Percentiles rank a stretch among this genome's conserved stretches.
Evolutionary conservation across 306 rosid species (phyloP).

Genomic region (Oemleria cerasiformis): DNA sequence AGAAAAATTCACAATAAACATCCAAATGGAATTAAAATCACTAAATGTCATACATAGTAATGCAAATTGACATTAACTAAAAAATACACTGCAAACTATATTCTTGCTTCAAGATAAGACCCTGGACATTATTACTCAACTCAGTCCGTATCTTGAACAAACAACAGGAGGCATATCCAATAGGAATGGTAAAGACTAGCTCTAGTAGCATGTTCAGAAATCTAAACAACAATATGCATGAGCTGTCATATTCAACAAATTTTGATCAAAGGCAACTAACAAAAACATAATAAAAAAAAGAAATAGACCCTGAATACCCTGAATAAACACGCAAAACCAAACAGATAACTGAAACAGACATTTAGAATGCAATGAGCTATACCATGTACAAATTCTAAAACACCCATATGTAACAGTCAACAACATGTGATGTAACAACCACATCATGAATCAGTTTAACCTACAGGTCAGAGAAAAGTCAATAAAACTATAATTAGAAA

Average conservation of each 20-base stretch:
- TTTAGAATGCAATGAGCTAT: neutral
- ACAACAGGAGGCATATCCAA: neutral
- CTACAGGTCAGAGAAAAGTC: neutral
- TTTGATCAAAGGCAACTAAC: neutral
- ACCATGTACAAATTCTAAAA: neutral
- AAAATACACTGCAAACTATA: neutral
- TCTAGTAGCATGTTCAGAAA: neutral
- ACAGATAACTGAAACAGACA: neutral
- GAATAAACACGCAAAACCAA: neutral
- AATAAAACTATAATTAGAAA: neutral
- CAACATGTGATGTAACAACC: neutral
- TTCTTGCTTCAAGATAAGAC: neutral
- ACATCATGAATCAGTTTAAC: neutral
- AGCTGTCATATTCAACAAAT: neutral
- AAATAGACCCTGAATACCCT: neutral
- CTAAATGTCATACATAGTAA: neutral
- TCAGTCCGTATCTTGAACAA: neutral
- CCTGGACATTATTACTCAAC: neutral
- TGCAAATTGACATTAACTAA: neutral
- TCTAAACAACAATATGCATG: neutral
- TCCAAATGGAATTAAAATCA: neutral
- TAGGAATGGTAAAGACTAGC: neutral
- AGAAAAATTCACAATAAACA: neutral
- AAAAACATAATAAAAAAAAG: neutral
- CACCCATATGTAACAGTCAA: constrained; percentile 1